phyloP scores from a whole-genome alignment of 805 yeast species.

The Saturnispora besseyi region DNA sequence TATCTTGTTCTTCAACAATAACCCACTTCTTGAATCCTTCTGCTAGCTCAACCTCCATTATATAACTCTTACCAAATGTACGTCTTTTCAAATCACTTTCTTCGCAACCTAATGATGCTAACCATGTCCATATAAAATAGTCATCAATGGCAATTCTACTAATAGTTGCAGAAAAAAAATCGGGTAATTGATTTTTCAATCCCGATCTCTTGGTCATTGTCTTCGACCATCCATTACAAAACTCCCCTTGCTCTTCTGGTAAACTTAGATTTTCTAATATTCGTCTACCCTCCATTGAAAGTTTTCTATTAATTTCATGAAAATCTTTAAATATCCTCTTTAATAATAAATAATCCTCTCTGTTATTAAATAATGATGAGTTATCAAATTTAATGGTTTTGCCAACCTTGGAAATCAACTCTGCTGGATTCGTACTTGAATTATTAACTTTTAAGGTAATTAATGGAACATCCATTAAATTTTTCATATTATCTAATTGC shows the following conservation, averaged over 20 bases:
- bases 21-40: conserved; percentile 74
- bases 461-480: conserved; percentile 29
- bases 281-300: conserved; percentile 68
- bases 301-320: conserved; percentile 47
- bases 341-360: conserved; percentile 69
- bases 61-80: conserved; percentile 72
- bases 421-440: conserved; percentile 42
- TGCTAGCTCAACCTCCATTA: conserved; percentile 70
- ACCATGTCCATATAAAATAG: conserved; percentile 89
- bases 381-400: conserved; percentile 59
- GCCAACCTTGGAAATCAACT: conserved; percentile 49
- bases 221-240: conserved; percentile 29
- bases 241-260: conserved; percentile 16
- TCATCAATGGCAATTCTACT: conserved; percentile 70
- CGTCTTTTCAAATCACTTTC: conserved; percentile 56
- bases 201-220: conserved; percentile 20
- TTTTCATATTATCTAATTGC: conserved; percentile 17
- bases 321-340: conserved; percentile 59
- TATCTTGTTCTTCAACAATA: conserved; percentile 58
- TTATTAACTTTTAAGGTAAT: conserved; percentile 31
- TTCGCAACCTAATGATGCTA: conserved; percentile 66
- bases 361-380: conserved; percentile 58
- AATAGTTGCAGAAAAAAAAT: conserved; percentile 37
- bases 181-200: conserved; percentile 17
- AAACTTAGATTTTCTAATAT: conserved; percentile 34